Conservation (phyloP, 257 asterid species). For the Capsicum baccatum region DNA sequence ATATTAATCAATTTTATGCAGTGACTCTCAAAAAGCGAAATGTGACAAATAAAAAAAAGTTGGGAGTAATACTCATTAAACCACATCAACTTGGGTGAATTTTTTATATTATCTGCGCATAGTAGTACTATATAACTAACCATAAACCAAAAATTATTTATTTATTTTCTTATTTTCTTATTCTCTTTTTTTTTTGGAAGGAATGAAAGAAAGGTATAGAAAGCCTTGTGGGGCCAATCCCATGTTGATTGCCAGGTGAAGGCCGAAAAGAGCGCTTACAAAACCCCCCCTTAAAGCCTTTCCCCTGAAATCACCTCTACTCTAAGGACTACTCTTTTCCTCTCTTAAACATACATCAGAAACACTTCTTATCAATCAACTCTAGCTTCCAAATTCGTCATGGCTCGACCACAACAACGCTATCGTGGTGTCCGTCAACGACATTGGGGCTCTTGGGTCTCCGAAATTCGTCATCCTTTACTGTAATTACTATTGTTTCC, state of each 20-base stretch:
- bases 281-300: slow-evolving; percentile 45
- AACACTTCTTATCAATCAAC: neutral
- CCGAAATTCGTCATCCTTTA: slow-evolving; percentile 85
- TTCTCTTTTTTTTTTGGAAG: neutral
- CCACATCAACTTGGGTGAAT: neutral
- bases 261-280: slow-evolving; percentile 65
- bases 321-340: neutral
- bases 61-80: neutral
- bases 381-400: slow-evolving; percentile 17
- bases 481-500: slow-evolving; percentile 41
- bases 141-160: neutral
- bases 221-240: slow-evolving; percentile 53
- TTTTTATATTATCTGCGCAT: neutral
- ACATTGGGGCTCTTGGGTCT: slow-evolving; percentile 95
- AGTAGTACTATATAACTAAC: neutral
- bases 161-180: neutral
- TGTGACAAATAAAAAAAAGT: no score
- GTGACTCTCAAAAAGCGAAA: no score
- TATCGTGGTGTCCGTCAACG: slow-evolving; percentile 84
- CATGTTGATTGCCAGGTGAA: slow-evolving; percentile 59
- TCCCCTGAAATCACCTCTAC: neutral
- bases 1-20: no score
- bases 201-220: slow-evolving; percentile 22
- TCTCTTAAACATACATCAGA: neutral
- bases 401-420: slow-evolving; percentile 68